Evolutionary conservation across 108 stramenopile species (phyloP).

Genomic region (Nannochloropsis oceanica): DNA sequence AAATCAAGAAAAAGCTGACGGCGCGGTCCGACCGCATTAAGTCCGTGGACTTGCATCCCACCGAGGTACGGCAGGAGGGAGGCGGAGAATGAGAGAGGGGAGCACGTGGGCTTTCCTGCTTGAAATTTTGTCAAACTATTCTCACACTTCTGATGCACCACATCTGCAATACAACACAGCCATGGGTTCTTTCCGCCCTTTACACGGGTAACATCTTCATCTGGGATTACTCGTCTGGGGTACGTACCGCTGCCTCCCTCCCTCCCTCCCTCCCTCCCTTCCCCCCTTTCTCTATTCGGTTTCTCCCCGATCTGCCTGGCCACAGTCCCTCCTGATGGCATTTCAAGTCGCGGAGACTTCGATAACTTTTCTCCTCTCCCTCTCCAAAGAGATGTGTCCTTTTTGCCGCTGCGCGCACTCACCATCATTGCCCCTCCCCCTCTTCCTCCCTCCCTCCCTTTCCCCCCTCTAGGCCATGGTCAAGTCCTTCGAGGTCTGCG

Average conservation of each 20-base stretch:
- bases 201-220: conserved; percentile 96
- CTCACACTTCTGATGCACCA: neutral
- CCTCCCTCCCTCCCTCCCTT: neutral
- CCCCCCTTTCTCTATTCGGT: neutral
- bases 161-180: neutral
- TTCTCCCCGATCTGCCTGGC: neutral
- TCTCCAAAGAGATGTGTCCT: neutral
- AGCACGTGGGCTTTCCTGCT: neutral
- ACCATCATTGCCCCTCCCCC: neutral
- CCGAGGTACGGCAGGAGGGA: conserved; percentile 42
- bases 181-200: conserved; percentile 90
- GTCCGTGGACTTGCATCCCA: conserved; percentile 87
- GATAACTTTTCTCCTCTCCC: neutral
- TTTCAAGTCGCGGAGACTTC: no score
- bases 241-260: neutral
- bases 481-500: conserved; percentile 87
- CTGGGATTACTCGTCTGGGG: conserved; percentile 70
- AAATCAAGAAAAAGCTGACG: conserved; percentile 29
- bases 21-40: conserved; percentile 84
- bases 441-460: neutral
- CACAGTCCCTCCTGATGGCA: no score
- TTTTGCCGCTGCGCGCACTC: neutral
- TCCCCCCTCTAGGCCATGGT: conserved; percentile 7
- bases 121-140: neutral
- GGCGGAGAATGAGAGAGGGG: neutral